phyloP scores from a whole-genome alignment of 2,329 filamentous ascomycete species.

The Penicillium olsonii region DNA sequence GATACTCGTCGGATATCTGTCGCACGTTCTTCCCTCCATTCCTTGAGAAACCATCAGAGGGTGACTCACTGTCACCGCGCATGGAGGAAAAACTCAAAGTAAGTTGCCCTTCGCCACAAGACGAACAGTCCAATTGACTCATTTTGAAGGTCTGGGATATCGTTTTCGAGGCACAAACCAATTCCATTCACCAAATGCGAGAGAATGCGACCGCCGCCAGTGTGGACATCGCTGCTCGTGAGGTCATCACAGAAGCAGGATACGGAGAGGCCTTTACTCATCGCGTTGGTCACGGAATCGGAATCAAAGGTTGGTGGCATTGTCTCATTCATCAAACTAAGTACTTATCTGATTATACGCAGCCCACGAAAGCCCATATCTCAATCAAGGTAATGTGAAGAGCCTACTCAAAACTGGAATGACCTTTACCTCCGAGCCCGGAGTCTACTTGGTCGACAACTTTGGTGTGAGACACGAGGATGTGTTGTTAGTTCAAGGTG shows the following conservation, averaged over 20 bases:
- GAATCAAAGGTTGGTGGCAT: conserved; percentile 55
- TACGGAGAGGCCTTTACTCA: conserved; percentile 64
- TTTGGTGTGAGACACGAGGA: conserved; percentile 64
- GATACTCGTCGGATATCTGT: conserved; percentile 66
- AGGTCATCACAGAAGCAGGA: conserved; percentile 59
- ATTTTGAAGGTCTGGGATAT: conserved; percentile 56
- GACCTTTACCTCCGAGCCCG: conserved; percentile 66
- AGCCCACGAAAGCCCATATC: conserved; percentile 63
- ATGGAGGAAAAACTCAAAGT: conserved; percentile 51
- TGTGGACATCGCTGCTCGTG: conserved; percentile 62
- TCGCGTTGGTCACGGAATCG: conserved; percentile 64
- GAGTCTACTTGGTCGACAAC: conserved; percentile 60
- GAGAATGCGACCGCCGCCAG: conserved; percentile 58
- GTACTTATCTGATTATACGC: not conserved
- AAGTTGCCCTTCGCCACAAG: not conserved
- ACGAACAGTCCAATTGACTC: not conserved
- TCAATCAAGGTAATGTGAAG: conserved; percentile 62
- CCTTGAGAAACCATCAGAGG: conserved; percentile 26
- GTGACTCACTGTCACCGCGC: conserved; percentile 14
- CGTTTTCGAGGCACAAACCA: conserved; percentile 63
- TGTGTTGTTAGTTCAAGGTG: conserved; percentile 58
- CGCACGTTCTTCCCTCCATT: conserved; percentile 59
- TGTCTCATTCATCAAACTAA: not conserved
- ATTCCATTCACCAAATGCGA: conserved; percentile 54
- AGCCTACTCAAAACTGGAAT: conserved; percentile 56